A percentile compares a stretch with the other conserved stretches of the same genome.
Evolutionary conservation across 2,329 filamentous ascomycete species (phyloP).

Genomic region (Pseudogymnoascus sp.): DNA sequence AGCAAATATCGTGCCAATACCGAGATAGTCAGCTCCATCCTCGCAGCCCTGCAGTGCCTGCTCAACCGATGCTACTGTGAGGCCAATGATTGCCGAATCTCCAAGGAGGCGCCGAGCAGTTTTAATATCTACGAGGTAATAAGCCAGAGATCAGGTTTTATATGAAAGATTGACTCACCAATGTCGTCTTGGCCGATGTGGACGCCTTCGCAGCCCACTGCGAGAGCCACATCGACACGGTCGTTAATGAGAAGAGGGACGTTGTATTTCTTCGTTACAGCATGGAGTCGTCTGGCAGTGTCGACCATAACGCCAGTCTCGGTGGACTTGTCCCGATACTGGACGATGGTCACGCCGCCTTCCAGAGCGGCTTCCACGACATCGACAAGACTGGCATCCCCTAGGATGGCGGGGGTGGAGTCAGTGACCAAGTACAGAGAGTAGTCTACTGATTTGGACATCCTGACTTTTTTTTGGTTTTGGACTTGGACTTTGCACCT

Average conservation of each 20-base stretch:
- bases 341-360: conserved; percentile 78
- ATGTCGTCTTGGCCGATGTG: conserved; percentile 95
- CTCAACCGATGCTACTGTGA: conserved; percentile 66
- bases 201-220: conserved; percentile 80
- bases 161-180: conserved; percentile 38
- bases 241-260: conserved; percentile 91
- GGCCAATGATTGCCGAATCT: conserved; percentile 71
- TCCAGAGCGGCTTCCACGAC: conserved; percentile 69
- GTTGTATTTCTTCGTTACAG: conserved; percentile 54
- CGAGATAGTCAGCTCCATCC: conserved; percentile 80
- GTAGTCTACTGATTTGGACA: conserved; percentile 53
- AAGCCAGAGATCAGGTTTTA: conserved; percentile 4
- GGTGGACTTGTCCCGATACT: conserved; percentile 81
- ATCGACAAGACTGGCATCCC: conserved; percentile 55
- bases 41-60: conserved; percentile 66
- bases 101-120: conserved; percentile 68
- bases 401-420: conserved; percentile 78
- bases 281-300: conserved; percentile 64
- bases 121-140: conserved; percentile 39
- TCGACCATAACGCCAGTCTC: conserved; percentile 63
- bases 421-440: conserved; percentile 88
- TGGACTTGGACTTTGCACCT: not conserved
- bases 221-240: conserved; percentile 78
- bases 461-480: conserved; percentile 19
- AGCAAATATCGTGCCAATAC: conserved; percentile 81